Percentiles rank a stretch among this genome's conserved stretches.
Evolutionary conservation across 2,329 filamentous ascomycete genomes (phyloP).

Genomic region (Cladophialophora immunda): DNA sequence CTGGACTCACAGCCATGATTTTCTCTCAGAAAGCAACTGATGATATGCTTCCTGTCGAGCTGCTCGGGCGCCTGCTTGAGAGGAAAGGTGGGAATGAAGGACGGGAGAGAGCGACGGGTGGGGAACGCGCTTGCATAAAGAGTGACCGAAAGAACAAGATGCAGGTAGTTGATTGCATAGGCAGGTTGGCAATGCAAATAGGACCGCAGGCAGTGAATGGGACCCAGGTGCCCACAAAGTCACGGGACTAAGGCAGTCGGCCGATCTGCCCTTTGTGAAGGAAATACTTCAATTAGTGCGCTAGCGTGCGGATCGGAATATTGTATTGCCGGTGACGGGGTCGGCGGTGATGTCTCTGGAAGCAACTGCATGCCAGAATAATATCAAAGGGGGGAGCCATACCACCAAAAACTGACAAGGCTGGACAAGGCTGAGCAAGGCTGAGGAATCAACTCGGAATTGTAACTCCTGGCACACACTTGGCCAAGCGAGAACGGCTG

Average conservation of each 20-base stretch:
- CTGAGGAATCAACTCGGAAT: neutral
- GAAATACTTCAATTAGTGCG: neutral
- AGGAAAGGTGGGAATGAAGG: neutral
- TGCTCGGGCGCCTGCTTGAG: neutral
- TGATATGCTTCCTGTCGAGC: neutral
- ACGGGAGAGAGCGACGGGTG: neutral
- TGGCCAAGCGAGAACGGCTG: neutral
- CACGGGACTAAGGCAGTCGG: neutral
- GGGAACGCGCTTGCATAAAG: neutral
- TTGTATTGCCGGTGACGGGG: neutral
- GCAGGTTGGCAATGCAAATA: neutral
- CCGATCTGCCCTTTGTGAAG: neutral
- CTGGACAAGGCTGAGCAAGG: constrained; percentile 16
- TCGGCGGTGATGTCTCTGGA: neutral
- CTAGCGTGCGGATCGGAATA: neutral
- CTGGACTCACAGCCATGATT: constrained; percentile 4
- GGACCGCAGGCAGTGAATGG: neutral
- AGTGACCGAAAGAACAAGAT: neutral
- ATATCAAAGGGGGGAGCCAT: neutral
- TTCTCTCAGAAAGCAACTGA: neutral
- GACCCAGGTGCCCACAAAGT: neutral
- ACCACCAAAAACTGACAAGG: constrained; percentile 5
- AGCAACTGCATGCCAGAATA: neutral
- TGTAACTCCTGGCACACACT: neutral
- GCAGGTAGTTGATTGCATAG: neutral